Evolutionary conservation across 345 rosid genomes (phyloP), one percentile per base, ranked within the genome.

Genomic region (Linum usitatissimum): DNA sequence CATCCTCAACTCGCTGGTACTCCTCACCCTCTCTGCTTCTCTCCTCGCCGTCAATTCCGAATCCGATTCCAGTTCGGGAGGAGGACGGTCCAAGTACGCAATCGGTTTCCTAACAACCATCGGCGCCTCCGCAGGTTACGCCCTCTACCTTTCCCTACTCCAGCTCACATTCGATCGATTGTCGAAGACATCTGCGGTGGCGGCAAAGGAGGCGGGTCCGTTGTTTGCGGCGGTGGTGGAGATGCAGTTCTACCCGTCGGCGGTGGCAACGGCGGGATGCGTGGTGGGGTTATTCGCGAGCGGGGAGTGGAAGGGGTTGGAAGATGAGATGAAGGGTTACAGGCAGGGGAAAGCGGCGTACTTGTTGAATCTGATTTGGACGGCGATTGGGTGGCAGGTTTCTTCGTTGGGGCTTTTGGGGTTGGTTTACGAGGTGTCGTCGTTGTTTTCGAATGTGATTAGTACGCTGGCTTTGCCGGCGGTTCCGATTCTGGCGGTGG

Each of bases 371-470:
- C 59, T 81, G 57, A 73, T 79, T 18, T 79, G 86, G 81, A 84
- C 78, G 0, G 84, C 80, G 1, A 51, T 81, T 54, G 45, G 74
- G 6, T 81, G 89, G 86, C 86, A 84, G 62, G 31, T 79, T 48
- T 67, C 76, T 1, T 72, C 83, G 0, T 49, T 79, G 3, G 86
- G 89, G 0, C 6, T 75, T 71, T 36, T 84, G 70, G 84, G 82
- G 31, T 65, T 80, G 73, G 60, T 82, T 15, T 80, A 76, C 19
- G 83, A 80, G 65, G 79, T 78, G 15, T 80, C 83, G 10, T 80
- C 86, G 0, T 65, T 84, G 28, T 82, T 84, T 62, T 80, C 86
- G 28, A 80, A 80, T 66, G 82, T 80, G 18, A 78, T 82, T 4
- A 71, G 86, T 8, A 76, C 84, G 2, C 48, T 84, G 72, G 73